phyloP scores from a whole-genome alignment of 129 eudicot genomes.

The Helianthus tuberosus region DNA sequence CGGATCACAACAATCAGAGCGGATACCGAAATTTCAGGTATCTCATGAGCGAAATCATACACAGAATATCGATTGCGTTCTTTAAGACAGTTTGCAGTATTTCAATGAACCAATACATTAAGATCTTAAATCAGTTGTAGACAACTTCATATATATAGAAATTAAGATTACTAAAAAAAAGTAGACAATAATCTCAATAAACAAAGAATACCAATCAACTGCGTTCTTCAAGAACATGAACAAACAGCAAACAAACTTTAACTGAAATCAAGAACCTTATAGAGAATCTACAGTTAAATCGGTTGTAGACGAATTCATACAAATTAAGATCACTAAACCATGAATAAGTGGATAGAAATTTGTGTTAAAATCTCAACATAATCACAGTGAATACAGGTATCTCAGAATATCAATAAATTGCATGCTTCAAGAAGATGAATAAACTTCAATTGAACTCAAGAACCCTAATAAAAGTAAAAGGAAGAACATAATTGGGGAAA shows the following conservation, averaged over 20 bases:
- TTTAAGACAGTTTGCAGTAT: too few species aligned
- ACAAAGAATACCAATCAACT: too few species aligned
- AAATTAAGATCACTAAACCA: too few species aligned
- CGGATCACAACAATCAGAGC: too few species aligned
- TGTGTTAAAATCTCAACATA: not conserved
- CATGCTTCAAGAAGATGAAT: not conserved
- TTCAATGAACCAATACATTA: not conserved
- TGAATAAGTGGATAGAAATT: not conserved
- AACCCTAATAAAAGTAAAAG: not conserved
- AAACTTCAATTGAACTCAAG: not conserved
- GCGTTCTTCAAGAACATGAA: too few species aligned
- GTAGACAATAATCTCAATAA: too few species aligned
- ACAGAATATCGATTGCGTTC: not conserved
- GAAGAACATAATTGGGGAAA: not conserved
- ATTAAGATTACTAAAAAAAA: not conserved
- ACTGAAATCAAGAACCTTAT: not conserved
- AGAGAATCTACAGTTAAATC: not conserved
- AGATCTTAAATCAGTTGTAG: not conserved
- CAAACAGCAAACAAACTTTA: not conserved
- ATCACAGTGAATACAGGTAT: too few species aligned
- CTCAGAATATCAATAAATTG: too few species aligned
- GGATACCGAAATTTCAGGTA: too few species aligned
- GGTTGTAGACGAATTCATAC: not conserved
- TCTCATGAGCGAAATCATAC: not conserved
- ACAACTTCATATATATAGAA: not conserved